These are phyloP conservation scores for Saccharomycopsis javanensis DNA, from an alignment of 805 yeast species.

Conservation along the genomic window DNA sequence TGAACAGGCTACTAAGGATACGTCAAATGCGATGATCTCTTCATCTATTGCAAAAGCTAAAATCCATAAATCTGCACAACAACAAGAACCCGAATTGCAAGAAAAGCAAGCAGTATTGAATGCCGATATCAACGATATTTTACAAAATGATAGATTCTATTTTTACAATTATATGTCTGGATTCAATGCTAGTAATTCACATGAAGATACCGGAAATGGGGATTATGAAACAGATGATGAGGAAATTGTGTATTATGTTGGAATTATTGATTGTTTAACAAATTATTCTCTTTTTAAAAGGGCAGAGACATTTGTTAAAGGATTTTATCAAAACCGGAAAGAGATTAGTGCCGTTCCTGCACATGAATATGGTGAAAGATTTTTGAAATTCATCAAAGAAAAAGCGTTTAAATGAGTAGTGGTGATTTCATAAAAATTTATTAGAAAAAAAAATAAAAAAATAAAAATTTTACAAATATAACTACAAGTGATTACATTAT, in stretches of 20 bases:
- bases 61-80: no score
- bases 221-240: neutral
- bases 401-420: neutral
- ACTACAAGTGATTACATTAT: no score
- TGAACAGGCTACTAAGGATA: neutral
- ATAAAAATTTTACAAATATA: no score
- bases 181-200: slow-evolving; percentile 56
- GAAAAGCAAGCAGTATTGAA: neutral
- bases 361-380: slow-evolving; percentile 79
- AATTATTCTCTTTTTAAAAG: slow-evolving; percentile 63
- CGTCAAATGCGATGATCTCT: neutral
- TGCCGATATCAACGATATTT: neutral
- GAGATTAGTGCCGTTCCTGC: slow-evolving; percentile 89
- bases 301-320: slow-evolving; percentile 79
- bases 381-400: slow-evolving; percentile 55
- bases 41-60: neutral
- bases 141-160: slow-evolving; percentile 34
- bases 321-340: slow-evolving; percentile 55
- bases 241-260: slow-evolving; percentile 60
- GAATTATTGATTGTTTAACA: slow-evolving; percentile 90
- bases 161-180: slow-evolving; percentile 85
- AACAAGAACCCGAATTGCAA: neutral
- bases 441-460: no score
- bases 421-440: no score
- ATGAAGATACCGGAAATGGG: neutral